Evolutionary conservation across 768 basidiomycete species (phyloP).

Genomic region (Russula brevipes): DNA sequence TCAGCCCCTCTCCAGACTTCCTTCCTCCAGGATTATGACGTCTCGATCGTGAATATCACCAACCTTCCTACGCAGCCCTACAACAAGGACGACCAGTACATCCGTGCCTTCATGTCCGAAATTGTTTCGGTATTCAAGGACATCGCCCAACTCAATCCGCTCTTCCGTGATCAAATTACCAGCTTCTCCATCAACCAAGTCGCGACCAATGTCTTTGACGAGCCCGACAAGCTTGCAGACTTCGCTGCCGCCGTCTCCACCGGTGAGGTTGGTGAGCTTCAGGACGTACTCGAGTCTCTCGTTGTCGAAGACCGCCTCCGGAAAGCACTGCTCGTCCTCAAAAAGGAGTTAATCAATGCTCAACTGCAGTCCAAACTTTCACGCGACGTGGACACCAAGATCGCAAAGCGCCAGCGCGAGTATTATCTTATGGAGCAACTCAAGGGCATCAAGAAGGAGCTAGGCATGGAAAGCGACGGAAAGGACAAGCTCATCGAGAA

Average conservation of each 20-base stretch:
- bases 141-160: slow-evolving; percentile 92
- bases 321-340: slow-evolving; percentile 86
- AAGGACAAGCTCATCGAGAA: slow-evolving; percentile 93
- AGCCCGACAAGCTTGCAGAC: slow-evolving; percentile 95
- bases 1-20: slow-evolving; percentile 70
- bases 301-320: slow-evolving; percentile 84
- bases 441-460: slow-evolving; percentile 92
- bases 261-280: slow-evolving; percentile 88
- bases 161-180: slow-evolving; percentile 97
- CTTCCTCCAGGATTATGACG: slow-evolving; percentile 72
- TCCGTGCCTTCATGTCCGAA: slow-evolving; percentile 94
- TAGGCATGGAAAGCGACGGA: slow-evolving; percentile 92
- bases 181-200: slow-evolving; percentile 93
- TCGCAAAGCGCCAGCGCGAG: slow-evolving; percentile 89
- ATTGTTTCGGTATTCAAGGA: slow-evolving; percentile 98
- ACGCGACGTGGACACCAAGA: slow-evolving; percentile 90
- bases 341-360: slow-evolving; percentile 97
- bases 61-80: slow-evolving; percentile 79
- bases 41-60: slow-evolving; percentile 85
- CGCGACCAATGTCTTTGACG: slow-evolving; percentile 91
- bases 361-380: slow-evolving; percentile 91
- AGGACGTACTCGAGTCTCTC: slow-evolving; percentile 86
- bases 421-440: slow-evolving; percentile 97
- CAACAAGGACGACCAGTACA: slow-evolving; percentile 90
- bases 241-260: slow-evolving; percentile 94